These are phyloP conservation scores for Trichoderma simmonsii DNA, from an alignment of 2,329 filamentous ascomycete species.

Conservation along the genomic window DNA sequence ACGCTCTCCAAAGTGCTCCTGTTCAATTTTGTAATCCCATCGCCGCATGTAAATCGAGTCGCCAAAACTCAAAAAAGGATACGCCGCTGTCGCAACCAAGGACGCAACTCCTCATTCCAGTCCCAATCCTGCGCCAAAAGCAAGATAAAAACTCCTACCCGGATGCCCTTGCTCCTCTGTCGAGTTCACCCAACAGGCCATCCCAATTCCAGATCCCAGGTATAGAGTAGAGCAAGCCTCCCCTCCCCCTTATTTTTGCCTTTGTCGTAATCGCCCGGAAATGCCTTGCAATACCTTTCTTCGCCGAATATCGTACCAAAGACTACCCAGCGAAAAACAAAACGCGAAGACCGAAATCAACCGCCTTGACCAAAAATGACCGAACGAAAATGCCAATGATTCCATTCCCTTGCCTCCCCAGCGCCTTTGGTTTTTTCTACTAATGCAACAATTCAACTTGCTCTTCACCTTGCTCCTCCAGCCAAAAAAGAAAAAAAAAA, in stretches of 20 bases:
- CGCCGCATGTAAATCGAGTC: constrained; percentile 19
- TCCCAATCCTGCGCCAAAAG: constrained; percentile 21
- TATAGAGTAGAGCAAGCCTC: constrained; percentile 23
- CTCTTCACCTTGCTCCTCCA: not conserved
- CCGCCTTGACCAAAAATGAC: constrained; percentile 24
- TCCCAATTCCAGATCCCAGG: constrained; percentile 22
- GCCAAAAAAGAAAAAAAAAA: not conserved
- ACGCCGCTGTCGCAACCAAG: constrained; percentile 21
- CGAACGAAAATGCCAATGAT: constrained; percentile 24
- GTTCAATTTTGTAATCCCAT: constrained; percentile 15
- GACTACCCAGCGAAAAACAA: constrained; percentile 16
- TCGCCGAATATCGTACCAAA: constrained; percentile 18
- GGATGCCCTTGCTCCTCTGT: constrained; percentile 20
- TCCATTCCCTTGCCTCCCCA: constrained; percentile 23
- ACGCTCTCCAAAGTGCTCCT: not conserved
- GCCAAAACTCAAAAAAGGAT: constrained; percentile 18
- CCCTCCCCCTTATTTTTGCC: constrained; percentile 16
- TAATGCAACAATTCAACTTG: constrained; percentile 25
- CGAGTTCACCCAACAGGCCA: constrained; percentile 16
- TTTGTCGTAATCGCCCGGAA: constrained; percentile 23
- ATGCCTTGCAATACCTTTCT: constrained; percentile 22
- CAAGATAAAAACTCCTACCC: constrained; percentile 22
- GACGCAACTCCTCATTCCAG: constrained; percentile 22
- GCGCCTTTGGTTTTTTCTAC: constrained; percentile 26
- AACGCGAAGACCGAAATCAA: constrained; percentile 22